phyloP scores from a whole-genome alignment of 169 alveolate species.

The Cardiosporidium cionae region DNA sequence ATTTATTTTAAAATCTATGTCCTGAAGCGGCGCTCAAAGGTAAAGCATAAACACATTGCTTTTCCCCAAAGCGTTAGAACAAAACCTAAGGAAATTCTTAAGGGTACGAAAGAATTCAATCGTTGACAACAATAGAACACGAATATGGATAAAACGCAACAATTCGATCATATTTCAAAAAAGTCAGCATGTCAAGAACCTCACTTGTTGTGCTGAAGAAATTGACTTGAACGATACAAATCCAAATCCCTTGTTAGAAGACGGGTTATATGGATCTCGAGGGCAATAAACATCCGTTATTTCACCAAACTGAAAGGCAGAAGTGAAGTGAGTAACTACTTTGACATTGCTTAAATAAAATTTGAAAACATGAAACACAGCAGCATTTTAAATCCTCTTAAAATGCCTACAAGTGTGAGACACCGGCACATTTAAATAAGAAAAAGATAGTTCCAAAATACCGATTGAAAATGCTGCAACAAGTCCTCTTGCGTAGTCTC shows the following conservation, averaged over 20 bases:
- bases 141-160: too few relatives aligned
- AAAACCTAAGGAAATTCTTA: not conserved
- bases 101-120: too few relatives aligned
- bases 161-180: too few relatives aligned
- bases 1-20: not conserved
- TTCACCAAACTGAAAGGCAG: slow-evolving; percentile 40
- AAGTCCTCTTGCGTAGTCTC: not conserved
- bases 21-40: too few relatives aligned
- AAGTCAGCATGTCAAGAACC: not conserved
- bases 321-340: too few relatives aligned
- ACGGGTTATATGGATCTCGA: slow-evolving; percentile 28
- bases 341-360: too few relatives aligned
- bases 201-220: not conserved
- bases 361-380: too few relatives aligned
- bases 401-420: too few relatives aligned
- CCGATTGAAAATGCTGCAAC: not conserved
- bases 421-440: too few relatives aligned
- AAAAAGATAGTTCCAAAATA: not conserved
- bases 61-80: not conserved
- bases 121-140: too few relatives aligned
- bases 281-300: slow-evolving; percentile 46
- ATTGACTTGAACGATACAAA: slow-evolving; percentile 51
- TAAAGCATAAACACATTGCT: too few relatives aligned
- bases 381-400: too few relatives aligned
- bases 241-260: slow-evolving; percentile 59